A percentile compares a stretch with the other conserved stretches of the same genome.
These are phyloP conservation scores for Ustilago loliicola DNA, from an alignment of 1,284 basidiomycete species.

Conservation along the genomic window DNA sequence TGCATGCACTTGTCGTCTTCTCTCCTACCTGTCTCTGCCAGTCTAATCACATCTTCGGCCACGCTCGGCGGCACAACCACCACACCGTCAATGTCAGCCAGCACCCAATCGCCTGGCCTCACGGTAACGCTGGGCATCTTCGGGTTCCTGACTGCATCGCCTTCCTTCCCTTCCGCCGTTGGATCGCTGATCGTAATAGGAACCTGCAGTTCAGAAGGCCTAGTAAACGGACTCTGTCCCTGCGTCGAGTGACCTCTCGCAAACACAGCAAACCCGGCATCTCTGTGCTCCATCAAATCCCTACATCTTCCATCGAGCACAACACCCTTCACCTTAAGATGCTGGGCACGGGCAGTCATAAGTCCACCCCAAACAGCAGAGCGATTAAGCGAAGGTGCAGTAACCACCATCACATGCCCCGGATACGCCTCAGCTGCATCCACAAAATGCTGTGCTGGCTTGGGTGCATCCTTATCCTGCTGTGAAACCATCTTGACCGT, in stretches of 20 bases:
- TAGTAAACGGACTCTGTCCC: constrained; percentile 88
- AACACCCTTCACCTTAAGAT: constrained; percentile 79
- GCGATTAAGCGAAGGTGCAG: constrained; percentile 81
- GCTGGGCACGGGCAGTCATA: constrained; percentile 85
- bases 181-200: constrained; percentile 77
- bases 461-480: constrained; percentile 78
- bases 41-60: constrained; percentile 76
- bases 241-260: constrained; percentile 85
- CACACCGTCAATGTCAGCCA: constrained; percentile 91
- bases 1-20: constrained; percentile 82
- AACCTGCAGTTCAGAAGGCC: constrained; percentile 82
- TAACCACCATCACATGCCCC: constrained; percentile 78
- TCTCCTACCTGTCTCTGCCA: constrained; percentile 77
- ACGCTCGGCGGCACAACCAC: constrained; percentile 81
- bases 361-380: constrained; percentile 92
- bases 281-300: constrained; percentile 82
- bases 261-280: constrained; percentile 75
- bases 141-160: constrained; percentile 28
- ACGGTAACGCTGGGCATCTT: constrained; percentile 75
- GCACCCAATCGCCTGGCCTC: constrained; percentile 83
- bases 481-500: constrained; percentile 87
- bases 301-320: constrained; percentile 84
- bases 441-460: constrained; percentile 82
- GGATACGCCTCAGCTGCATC: constrained; percentile 80
- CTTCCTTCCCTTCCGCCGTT: constrained; percentile 24